Evolutionary conservation across 108 stramenopile genomes (phyloP), one percentile per base, ranked within the genome.

Genomic region (Nitzschia putrida): DNA sequence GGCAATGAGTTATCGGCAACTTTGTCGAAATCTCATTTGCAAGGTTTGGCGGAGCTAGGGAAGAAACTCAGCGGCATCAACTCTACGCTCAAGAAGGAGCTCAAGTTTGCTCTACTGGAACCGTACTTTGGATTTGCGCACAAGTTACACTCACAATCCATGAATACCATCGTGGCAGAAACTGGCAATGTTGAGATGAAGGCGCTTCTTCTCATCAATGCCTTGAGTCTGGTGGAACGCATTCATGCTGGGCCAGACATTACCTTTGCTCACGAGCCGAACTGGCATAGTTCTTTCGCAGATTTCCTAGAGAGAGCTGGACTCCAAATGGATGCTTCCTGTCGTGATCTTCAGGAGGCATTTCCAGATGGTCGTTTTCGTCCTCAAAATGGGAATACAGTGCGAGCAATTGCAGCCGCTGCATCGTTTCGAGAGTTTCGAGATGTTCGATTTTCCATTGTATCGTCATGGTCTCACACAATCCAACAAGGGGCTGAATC

Each of bases 391-490:
- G 42, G 34, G 2, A 64, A 72, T 34, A 47, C 40, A 24, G 5
- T 53, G 3, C 1, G 26, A 52, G 66, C 74, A 22, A 55, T 75
- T 21, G 12, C 57, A 0, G 66, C 74, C 0, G 74, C 74, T 7
- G 54, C 74, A 11, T 49, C 66, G 0, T 75, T 75, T 8, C 74
- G 74, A 8, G 66, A 69, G 50, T 58, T 75, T 37, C 55, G 54
- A 3, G 72, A 73, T 50, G 52, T 73, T 16, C 61, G 72, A 10
- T 53, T 73, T 18, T n/a, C n/a, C n/a, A 64, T 50, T 29, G 20
- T 73, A 23, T 64, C 72, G 8, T 20, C 24, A 2, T 73, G 64
- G 72, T 64, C 72, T 12, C 41, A 53, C 14, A 14, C n/a, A 10
- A 38, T 51, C 8, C 58, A 45, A 23, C 40, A 58, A 25, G 13